These are phyloP conservation scores for Arthrobotrys iridis DNA, from an alignment of 2,329 filamentous ascomycete genomes.

Conservation along the genomic window DNA sequence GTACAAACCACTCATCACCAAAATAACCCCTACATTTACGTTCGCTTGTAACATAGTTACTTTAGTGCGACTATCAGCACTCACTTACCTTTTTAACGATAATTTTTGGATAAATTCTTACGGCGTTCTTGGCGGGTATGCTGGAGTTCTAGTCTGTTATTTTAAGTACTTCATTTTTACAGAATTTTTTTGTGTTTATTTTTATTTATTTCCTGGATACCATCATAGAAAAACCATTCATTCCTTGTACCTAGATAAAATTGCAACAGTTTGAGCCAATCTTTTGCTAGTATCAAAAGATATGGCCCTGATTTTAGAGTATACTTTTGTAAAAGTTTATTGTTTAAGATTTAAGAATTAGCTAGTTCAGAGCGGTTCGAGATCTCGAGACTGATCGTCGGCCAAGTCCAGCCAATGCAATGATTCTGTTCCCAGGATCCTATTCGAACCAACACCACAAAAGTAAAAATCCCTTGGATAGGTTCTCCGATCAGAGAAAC, in stretches of 20 bases:
- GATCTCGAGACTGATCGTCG: background rate
- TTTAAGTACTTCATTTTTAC: background rate
- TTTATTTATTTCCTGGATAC: conserved; percentile 33
- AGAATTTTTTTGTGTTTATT: background rate
- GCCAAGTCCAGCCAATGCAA: background rate
- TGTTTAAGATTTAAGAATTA: too few species aligned
- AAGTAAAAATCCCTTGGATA: background rate
- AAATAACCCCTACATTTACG: conserved; percentile 29
- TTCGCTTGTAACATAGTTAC: conserved; percentile 39
- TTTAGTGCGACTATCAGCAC: conserved; percentile 3
- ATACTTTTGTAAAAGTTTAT: too few species aligned
- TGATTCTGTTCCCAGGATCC: background rate
- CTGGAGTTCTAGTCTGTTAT: background rate
- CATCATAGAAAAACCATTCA: conserved; percentile 38
- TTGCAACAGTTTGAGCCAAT: background rate
- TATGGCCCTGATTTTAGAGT: too few species aligned
- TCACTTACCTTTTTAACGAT: conserved; percentile 11
- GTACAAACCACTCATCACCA: conserved; percentile 8
- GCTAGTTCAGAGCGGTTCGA: too few species aligned
- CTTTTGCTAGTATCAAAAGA: background rate
- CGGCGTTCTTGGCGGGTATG: conserved; percentile 35
- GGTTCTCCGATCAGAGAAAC: background rate
- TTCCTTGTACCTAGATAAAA: conserved; percentile 42
- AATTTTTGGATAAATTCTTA: conserved; percentile 11
- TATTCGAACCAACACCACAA: background rate